Conservation (phyloP, 768 basidiomycete genomes). For the Russula abietina region DNA sequence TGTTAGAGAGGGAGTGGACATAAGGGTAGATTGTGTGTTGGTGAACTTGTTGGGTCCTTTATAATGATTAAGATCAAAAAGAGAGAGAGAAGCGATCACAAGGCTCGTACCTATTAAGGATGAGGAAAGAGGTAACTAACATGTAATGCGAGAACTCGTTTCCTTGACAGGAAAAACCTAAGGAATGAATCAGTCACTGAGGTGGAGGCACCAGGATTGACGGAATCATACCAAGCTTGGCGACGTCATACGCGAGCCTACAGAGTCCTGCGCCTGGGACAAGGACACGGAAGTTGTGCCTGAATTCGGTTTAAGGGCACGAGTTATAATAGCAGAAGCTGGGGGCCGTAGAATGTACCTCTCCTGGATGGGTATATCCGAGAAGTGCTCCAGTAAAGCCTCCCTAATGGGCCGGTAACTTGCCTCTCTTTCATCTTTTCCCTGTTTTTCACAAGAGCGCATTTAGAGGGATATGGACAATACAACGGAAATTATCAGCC, state of each 20-base stretch:
- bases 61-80: neutral
- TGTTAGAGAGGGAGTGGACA: conserved; percentile 88
- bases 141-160: conserved; percentile 97
- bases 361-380: conserved; percentile 46
- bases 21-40: conserved; percentile 81
- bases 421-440: conserved; percentile 64
- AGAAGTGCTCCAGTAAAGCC: conserved; percentile 61
- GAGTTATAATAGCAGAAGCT: neutral
- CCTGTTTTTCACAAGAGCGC: conserved; percentile 39
- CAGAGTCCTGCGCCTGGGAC: conserved; percentile 90
- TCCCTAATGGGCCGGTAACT: conserved; percentile 81
- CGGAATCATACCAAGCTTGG: conserved; percentile 58
- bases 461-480: neutral
- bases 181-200: neutral
- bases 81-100: neutral
- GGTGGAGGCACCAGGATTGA: neutral
- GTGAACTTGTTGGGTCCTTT: conserved; percentile 57
- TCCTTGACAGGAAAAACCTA: conserved; percentile 87
- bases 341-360: conserved; percentile 37
- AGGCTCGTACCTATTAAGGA: conserved; percentile 59
- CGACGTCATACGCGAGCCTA: conserved; percentile 82
- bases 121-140: conserved; percentile 83
- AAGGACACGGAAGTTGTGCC: conserved; percentile 62
- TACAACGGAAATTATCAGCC: conserved; percentile 13
- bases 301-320: conserved; percentile 23